Conservation (phyloP, 208 protist genomes). For the Borovskyia barvae region DNA sequence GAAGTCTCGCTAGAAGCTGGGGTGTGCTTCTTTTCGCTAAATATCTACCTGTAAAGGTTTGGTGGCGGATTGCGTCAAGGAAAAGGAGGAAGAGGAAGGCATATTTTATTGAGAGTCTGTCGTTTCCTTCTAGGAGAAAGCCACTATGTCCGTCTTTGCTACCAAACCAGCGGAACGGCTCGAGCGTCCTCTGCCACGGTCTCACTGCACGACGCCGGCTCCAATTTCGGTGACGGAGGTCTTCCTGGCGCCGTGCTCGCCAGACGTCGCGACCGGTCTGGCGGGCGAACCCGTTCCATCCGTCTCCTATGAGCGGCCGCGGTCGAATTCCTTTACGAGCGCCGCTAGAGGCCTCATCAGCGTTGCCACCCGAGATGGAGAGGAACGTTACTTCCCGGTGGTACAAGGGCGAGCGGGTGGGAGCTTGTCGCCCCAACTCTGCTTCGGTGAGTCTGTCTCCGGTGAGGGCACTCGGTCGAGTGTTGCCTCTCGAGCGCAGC, state of each 20-base stretch:
- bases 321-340: not conserved
- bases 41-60: no score
- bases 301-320: not conserved
- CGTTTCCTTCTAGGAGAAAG: no score
- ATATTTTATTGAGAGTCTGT: not conserved
- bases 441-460: not conserved
- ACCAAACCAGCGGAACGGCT: not conserved
- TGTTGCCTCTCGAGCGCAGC: conserved; percentile 6
- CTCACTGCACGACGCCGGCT: not conserved
- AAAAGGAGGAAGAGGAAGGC: not conserved
- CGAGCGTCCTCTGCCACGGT: not conserved
- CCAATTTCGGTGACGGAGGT: conserved; percentile 15
- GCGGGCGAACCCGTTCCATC: no score
- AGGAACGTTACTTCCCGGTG: conserved; percentile 18
- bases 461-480: not conserved
- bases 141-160: not conserved
- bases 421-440: conserved; percentile 2
- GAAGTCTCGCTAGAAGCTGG: no score
- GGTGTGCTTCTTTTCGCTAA: no score
- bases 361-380: conserved; percentile 14
- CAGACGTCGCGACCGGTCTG: no score
- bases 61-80: no score
- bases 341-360: conserved; percentile 3
- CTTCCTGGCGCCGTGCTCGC: not conserved
- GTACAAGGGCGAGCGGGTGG: conserved; percentile 26